Base-by-base conservation (phyloP, 805 yeast genomes). In the Starmera dryadoides region DNA sequence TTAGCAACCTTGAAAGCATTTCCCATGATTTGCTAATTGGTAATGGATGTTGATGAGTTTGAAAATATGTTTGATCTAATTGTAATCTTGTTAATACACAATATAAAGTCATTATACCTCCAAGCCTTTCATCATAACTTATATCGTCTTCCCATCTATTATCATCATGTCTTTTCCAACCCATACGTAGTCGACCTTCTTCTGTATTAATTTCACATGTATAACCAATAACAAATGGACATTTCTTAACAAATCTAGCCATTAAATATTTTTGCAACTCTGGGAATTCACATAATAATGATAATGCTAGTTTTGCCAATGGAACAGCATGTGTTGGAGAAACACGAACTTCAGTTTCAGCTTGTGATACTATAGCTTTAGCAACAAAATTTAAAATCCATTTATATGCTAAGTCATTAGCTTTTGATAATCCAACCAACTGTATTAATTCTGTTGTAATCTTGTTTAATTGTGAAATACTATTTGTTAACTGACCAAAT, bases 311-410 rank as follows among this genome's bases (percentile, higher is more conserved):
- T 49, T 71, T 73, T 0, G 86, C 95, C 34, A 93, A 63, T 0
- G 98, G 95, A 8, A 84, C 52, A 0, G 96, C 85, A 3, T 88
- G 77, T 33, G 76, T 73, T 2, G 94, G 80, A 42, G 81, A 75
- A 0, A 85, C 94, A 14, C 83, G 71, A 8, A 87, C 89, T 59
- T 93, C 98, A 1, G 94, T 77, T 59, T 89, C 98, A 1, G 97
- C 91, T 62, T 93, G 98, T 21, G 83, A 77, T 1, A 93, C 86
- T 2, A 89, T 64, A 4, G 91, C 84, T 55, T 93, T 93, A 5
- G 96, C 83, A 22, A 85, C 73, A 53, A 81, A 82, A 54, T 93
- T 93, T 28, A 88, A 62, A 6, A 84, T 70, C 88, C 94, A 89
- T 26, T 71, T 59, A 50, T 64, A 84, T 1, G 81, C 82, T 15